A percentile compares a stretch with the other conserved stretches of the same genome.
These are phyloP conservation scores for Hippophae tibetana DNA, from an alignment of 306 rosid genomes.

Conservation along the genomic window DNA sequence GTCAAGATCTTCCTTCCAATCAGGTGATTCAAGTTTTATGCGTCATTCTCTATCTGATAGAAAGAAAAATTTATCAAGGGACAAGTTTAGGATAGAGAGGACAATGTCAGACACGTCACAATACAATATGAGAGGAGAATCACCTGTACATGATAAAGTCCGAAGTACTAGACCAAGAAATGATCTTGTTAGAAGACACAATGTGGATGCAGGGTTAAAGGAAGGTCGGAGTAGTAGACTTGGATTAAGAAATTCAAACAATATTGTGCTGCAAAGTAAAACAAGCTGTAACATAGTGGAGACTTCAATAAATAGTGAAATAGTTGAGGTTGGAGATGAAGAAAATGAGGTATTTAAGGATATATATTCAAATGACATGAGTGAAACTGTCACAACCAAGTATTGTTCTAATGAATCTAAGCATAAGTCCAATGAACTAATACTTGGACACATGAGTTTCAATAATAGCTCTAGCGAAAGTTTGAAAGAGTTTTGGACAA, in stretches of 20 bases:
- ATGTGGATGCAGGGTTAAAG: conserved; percentile 17
- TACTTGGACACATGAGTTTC: conserved; percentile 22
- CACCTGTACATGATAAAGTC: background rate
- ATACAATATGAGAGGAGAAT: conserved; percentile 4
- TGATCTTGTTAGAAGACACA: conserved; percentile 17
- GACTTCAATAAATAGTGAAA: conserved; percentile 9
- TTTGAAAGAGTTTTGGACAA: conserved; percentile 5
- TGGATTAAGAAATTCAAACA: conserved; percentile 8
- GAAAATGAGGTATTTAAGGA: conserved; percentile 20
- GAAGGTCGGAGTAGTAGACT: conserved; percentile 17
- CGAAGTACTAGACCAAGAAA: conserved; percentile 14
- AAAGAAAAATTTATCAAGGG: conserved; percentile 20
- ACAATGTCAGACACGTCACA: conserved; percentile 18
- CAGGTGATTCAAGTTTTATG: conserved; percentile 27
- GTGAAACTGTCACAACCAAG: conserved; percentile 11
- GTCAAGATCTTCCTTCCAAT: conserved; percentile 38
- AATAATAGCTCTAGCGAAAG: conserved; percentile 11
- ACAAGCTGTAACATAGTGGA: background rate
- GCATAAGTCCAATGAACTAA: conserved; percentile 13
- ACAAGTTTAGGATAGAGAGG: conserved; percentile 17
- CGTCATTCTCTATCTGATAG: conserved; percentile 4
- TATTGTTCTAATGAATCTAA: conserved; percentile 5
- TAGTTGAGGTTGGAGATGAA: conserved; percentile 27
- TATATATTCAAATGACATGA: conserved; percentile 22
- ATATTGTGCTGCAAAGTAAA: conserved; percentile 2